phyloP scores from a whole-genome alignment of 169 alveolate species.

The Babesia caballi region DNA sequence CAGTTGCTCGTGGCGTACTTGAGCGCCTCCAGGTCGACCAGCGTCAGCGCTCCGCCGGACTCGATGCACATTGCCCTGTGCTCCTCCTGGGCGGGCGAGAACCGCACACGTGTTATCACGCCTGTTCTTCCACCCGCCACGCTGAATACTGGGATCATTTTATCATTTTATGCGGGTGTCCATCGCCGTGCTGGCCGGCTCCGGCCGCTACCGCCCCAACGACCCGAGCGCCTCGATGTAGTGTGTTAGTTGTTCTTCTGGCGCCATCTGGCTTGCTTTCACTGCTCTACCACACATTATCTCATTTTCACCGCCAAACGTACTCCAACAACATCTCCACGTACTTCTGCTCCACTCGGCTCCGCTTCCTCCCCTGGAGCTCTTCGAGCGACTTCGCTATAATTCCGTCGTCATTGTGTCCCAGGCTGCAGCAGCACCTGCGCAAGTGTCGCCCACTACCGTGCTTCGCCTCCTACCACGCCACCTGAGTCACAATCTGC shows the following conservation, averaged over 20 bases:
- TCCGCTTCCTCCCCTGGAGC: constrained; percentile 24
- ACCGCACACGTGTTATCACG: constrained; percentile 44
- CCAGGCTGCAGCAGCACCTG: constrained; percentile 52
- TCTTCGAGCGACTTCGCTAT: constrained; percentile 45
- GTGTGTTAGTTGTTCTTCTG: not conserved
- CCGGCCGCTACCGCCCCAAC: not conserved
- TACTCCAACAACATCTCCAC: constrained; percentile 33
- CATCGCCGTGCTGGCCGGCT: not conserved
- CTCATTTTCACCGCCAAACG: not conserved
- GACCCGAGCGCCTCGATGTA: not conserved
- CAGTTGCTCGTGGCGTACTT: constrained; percentile 8
- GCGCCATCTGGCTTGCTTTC: not conserved
- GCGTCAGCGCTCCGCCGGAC: constrained; percentile 32
- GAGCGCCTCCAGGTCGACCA: constrained; percentile 41
- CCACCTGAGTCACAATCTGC: constrained; percentile 57
- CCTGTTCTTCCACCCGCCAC: constrained; percentile 16
- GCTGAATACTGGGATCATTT: constrained; percentile 49
- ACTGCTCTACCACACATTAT: not conserved
- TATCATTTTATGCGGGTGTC: not conserved
- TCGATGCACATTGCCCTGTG: constrained; percentile 42
- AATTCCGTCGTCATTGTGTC: constrained; percentile 10
- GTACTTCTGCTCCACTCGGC: constrained; percentile 30
- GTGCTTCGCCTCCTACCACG: constrained; percentile 50
- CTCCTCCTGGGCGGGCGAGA: constrained; percentile 35
- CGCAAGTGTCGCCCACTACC: not conserved